phyloP scores from a whole-genome alignment of 2,329 filamentous ascomycete species.

The Periconia sp. region DNA sequence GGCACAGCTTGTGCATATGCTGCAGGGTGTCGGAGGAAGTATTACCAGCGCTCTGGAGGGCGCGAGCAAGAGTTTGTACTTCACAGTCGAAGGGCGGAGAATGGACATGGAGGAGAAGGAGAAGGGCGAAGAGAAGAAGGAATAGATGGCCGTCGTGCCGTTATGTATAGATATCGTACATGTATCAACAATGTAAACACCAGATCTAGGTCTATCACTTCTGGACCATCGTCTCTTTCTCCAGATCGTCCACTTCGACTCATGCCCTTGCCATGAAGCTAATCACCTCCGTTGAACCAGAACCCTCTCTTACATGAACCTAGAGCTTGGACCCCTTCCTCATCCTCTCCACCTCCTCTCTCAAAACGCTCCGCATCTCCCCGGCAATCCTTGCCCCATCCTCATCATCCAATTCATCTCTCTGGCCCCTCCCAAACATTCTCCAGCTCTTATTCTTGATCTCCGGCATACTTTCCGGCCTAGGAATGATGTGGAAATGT shows the following conservation, averaged over 20 bases:
- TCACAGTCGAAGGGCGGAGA: constrained; percentile 84
- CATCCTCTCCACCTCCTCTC: constrained; percentile 42
- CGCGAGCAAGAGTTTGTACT: constrained; percentile 80
- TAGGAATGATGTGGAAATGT: constrained; percentile 92
- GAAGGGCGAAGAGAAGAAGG: constrained; percentile 36
- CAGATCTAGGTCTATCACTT: neutral
- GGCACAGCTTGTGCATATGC: constrained; percentile 78
- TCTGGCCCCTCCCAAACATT: constrained; percentile 78
- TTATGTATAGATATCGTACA: constrained; percentile 27
- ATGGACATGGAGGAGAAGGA: constrained; percentile 79
- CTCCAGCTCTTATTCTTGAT: constrained; percentile 70
- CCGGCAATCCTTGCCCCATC: constrained; percentile 68
- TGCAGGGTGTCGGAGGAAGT: constrained; percentile 80
- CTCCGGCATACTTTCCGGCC: constrained; percentile 65
- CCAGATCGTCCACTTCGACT: no score
- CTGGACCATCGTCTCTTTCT: no score
- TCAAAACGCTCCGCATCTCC: constrained; percentile 51
- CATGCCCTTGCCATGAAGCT: no score
- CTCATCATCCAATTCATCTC: constrained; percentile 78
- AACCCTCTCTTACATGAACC: neutral
- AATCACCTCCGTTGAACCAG: neutral
- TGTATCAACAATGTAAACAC: constrained; percentile 7
- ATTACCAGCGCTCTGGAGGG: constrained; percentile 81
- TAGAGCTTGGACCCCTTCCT: constrained; percentile 10
- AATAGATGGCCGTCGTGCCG: constrained; percentile 19